Percentiles rank a stretch among this genome's conserved stretches.
Conservation (phyloP, 1,284 basidiomycete species). For the Fomitopsis schrenkii region DNA sequence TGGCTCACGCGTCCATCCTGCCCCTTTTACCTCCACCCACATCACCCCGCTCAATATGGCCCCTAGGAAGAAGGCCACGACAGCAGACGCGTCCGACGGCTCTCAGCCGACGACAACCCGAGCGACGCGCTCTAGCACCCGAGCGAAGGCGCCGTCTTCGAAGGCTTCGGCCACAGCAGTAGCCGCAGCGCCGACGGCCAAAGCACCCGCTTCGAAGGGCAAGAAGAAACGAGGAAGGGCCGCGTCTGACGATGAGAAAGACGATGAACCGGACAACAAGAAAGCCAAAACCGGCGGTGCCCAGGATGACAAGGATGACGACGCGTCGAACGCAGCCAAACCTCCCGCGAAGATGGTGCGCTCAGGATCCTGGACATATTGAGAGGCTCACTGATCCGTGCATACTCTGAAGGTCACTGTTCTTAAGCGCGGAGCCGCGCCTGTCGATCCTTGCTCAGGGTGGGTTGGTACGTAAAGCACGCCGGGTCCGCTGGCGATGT, state of each 20-base stretch:
- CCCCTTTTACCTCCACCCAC: neutral
- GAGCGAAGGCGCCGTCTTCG: slow-evolving; percentile 20
- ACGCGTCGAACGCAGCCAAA: slow-evolving; percentile 20
- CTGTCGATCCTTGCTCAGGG: slow-evolving; percentile 49
- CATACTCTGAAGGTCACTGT: slow-evolving; percentile 42
- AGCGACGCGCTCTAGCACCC: slow-evolving; percentile 15
- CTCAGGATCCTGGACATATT: neutral
- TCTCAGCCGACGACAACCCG: slow-evolving; percentile 7
- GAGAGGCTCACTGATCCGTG: slow-evolving; percentile 5
- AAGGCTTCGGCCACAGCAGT: slow-evolving; percentile 8
- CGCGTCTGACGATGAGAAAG: slow-evolving; percentile 20
- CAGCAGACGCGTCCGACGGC: slow-evolving; percentile 12
- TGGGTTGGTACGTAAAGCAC: slow-evolving; percentile 41
- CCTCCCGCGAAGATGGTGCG: slow-evolving; percentile 33
- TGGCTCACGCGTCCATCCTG: neutral
- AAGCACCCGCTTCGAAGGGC: slow-evolving; percentile 9
- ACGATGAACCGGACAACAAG: slow-evolving; percentile 30
- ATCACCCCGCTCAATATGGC: slow-evolving; percentile 19
- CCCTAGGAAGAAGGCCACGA: slow-evolving; percentile 27
- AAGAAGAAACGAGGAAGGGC: slow-evolving; percentile 18
- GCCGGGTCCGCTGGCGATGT: neutral
- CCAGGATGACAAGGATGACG: slow-evolving; percentile 19
- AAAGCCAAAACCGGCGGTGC: slow-evolving; percentile 31
- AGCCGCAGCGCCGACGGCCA: slow-evolving; percentile 5
- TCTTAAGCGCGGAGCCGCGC: slow-evolving; percentile 55